phyloP scores from a whole-genome alignment of 2,329 filamentous ascomycete genomes.

The Pseudogymnoascus sp. region DNA sequence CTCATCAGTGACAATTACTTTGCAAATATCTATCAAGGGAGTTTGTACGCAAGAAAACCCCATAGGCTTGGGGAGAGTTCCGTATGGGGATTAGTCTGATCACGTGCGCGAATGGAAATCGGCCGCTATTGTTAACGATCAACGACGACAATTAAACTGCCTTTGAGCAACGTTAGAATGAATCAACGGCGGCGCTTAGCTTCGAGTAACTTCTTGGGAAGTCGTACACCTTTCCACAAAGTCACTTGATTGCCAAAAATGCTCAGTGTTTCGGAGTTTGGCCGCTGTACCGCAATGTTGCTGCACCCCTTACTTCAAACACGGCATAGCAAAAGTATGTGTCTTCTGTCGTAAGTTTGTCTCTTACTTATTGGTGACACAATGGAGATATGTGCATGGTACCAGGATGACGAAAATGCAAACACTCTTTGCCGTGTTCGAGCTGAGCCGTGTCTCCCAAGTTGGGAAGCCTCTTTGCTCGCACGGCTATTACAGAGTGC shows the following conservation, averaged over 20 bases:
- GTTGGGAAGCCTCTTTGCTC: conserved; percentile 6
- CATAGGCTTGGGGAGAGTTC: background rate
- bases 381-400: background rate
- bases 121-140: background rate
- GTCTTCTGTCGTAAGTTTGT: background rate
- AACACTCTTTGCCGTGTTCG: background rate
- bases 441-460: conserved; percentile 3
- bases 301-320: background rate
- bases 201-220: background rate
- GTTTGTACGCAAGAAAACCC: background rate
- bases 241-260: conserved; percentile 6
- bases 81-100: background rate
- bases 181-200: background rate
- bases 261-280: background rate
- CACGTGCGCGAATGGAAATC: background rate
- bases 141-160: background rate
- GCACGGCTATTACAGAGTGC: background rate
- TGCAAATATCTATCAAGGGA: background rate
- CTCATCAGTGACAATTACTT: background rate
- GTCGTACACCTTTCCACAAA: background rate
- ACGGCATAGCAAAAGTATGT: background rate
- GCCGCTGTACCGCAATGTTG: background rate
- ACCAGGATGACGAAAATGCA: conserved; percentile 2
- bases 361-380: background rate
- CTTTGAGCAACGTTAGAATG: background rate